Conservation (phyloP, 2,329 filamentous ascomycete genomes). For the Microcyclospora pomicola region DNA sequence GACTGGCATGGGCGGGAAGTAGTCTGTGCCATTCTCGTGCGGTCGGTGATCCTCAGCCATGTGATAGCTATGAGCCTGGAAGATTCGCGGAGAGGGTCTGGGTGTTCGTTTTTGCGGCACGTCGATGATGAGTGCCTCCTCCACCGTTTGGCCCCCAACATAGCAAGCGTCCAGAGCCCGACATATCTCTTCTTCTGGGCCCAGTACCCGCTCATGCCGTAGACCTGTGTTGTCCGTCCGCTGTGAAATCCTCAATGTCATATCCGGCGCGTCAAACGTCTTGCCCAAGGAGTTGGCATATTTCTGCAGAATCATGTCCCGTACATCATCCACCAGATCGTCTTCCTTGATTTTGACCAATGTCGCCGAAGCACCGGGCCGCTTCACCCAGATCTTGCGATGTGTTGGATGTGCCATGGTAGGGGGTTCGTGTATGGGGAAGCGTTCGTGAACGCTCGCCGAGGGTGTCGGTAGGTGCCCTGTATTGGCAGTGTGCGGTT, state of each 20-base stretch:
- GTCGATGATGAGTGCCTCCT: slow-evolving; percentile 85
- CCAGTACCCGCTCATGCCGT: slow-evolving; percentile 51
- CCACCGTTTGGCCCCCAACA: slow-evolving; percentile 72
- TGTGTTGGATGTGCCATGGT: slow-evolving; percentile 24
- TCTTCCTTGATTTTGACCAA: slow-evolving; percentile 74
- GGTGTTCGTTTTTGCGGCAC: slow-evolving; percentile 62
- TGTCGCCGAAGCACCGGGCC: slow-evolving; percentile 73
- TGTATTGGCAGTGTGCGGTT: too few species aligned
- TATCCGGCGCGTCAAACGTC: slow-evolving; percentile 80
- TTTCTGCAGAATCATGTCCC: slow-evolving; percentile 82
- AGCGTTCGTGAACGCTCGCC: too few species aligned
- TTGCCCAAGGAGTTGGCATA: slow-evolving; percentile 86
- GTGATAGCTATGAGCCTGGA: slow-evolving; percentile 39
- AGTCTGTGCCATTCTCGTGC: slow-evolving; percentile 58
- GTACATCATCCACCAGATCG: slow-evolving; percentile 85
- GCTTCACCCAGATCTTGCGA: slow-evolving; percentile 89
- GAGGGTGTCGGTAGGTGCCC: too few species aligned
- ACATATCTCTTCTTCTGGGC: slow-evolving; percentile 74
- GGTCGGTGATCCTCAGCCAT: slow-evolving; percentile 50
- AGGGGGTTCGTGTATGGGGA: too few species aligned
- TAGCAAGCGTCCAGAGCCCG: slow-evolving; percentile 69
- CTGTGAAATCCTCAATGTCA: slow-evolving; percentile 64
- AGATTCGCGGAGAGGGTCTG: slow-evolving; percentile 57
- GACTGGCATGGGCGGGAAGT: slow-evolving; percentile 61
- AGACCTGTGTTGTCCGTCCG: slow-evolving; percentile 29